Evolutionary conservation across 768 basidiomycete species (phyloP).

Genomic region (Butyriboletus loyo): DNA sequence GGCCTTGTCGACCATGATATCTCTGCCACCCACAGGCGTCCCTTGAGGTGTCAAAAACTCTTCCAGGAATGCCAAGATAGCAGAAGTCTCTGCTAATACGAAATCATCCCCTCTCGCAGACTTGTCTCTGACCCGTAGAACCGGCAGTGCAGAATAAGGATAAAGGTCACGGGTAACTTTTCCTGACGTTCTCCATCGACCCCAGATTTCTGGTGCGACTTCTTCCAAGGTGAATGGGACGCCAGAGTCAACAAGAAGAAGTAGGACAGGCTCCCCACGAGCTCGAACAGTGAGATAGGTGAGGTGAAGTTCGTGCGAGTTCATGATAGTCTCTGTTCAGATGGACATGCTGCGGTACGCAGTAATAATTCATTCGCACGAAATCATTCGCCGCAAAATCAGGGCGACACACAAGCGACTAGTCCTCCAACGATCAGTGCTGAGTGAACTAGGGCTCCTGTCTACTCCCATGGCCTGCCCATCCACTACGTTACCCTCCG

Average conservation of each 20-base stretch:
- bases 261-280: slow-evolving; percentile 26
- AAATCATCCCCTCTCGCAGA: slow-evolving; percentile 9
- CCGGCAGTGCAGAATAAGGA: slow-evolving; percentile 25
- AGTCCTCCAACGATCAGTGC: not conserved
- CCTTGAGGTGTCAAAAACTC: slow-evolving; percentile 16
- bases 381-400: not conserved
- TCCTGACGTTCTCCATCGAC: slow-evolving; percentile 10
- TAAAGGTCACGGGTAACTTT: slow-evolving; percentile 17
- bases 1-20: not conserved
- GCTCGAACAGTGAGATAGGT: slow-evolving; percentile 23
- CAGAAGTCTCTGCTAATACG: slow-evolving; percentile 24
- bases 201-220: slow-evolving; percentile 16
- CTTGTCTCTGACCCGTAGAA: slow-evolving; percentile 21
- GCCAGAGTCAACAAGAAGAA: slow-evolving; percentile 26
- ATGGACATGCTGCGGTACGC: not conserved
- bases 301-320: slow-evolving; percentile 16
- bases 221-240: slow-evolving; percentile 20
- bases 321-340: slow-evolving; percentile 6
- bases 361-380: not conserved
- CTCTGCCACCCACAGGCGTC: slow-evolving; percentile 9
- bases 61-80: slow-evolving; percentile 24
- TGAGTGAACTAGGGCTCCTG: not conserved
- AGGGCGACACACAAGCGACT: not conserved
- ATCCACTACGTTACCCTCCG: slow-evolving; percentile 11
- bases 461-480: not conserved